Base-by-base conservation (phyloP, 345 rosid species). In the Jatropha curcas region DNA sequence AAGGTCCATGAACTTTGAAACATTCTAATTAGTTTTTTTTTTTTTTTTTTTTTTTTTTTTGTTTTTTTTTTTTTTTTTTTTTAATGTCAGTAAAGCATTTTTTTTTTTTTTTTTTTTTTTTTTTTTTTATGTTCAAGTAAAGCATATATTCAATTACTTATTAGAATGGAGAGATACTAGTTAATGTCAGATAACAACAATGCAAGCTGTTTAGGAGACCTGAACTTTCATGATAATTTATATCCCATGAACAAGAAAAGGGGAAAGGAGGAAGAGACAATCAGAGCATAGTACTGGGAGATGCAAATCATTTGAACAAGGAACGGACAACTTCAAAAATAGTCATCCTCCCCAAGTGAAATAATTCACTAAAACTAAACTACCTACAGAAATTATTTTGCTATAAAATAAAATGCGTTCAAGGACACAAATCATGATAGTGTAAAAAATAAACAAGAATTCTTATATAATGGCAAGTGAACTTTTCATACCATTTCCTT, bases 401-500 rank as follows among this genome's bases (percentile, higher is more conserved):
- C 48, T 5, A 50, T 28, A 0, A 66, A 56, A 71, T 46, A 53
- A 68, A 34, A 30, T 19, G 13, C 14, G 50, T 60, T 71, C 68
- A 58, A 31, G 3, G 14, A 46, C 60, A 30, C 16, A 64, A 71
- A 50, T 51, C 33, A 46, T 1, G 5, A 77, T n/a, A n/a, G n/a
- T n/a, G n/a, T n/a, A 62, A 39, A 56, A 9, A 41, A 41, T 37
- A 41, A 41, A 24, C 2, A 33, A 7, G n/a, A 67, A 50, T 68
- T 76, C n/a, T n/a, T n/a, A n/a, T n/a, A 20, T 59, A 70, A 41
- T 60, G 17, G n/a, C 60, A 48, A 51, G 59, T 27, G 30, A 74
- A 25, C 3, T 20, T 50, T 57, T 73, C 87, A 60, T 80, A 94
- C 97, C 92, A 48, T 76, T 84, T 67, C 85, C 87, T 74, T 93